phyloP scores from a whole-genome alignment of 768 basidiomycete species.

The Podaxis mareebaensis region DNA sequence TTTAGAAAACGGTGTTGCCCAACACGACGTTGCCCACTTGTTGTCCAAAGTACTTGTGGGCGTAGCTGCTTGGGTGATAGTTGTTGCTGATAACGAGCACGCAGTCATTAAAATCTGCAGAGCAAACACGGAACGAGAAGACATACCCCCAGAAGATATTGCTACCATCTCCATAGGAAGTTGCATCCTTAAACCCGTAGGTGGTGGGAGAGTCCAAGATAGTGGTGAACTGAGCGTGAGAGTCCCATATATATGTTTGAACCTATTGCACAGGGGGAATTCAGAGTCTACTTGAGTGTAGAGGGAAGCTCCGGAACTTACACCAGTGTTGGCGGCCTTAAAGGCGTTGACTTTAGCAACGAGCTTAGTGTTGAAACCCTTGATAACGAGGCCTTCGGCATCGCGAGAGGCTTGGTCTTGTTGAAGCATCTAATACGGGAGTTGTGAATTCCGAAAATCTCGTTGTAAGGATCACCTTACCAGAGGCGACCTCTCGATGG shows the following conservation, averaged over 20 bases:
- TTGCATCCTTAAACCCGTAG: conserved; percentile 59
- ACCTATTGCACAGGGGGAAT: neutral
- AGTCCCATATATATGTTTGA: conserved; percentile 49
- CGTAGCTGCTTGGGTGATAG: conserved; percentile 52
- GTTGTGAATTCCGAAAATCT: no score
- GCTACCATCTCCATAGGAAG: conserved; percentile 40
- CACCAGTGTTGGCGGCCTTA: conserved; percentile 44
- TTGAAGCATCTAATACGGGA: conserved; percentile 46
- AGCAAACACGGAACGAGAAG: neutral
- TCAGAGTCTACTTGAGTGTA: neutral
- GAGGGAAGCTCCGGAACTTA: conserved; percentile 26
- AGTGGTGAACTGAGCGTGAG: conserved; percentile 46
- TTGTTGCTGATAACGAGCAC: conserved; percentile 41
- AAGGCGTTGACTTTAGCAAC: conserved; percentile 40
- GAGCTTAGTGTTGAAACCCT: conserved; percentile 52
- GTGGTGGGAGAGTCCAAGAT: conserved; percentile 47
- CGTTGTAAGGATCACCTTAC: conserved; percentile 24
- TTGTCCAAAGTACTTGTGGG: conserved; percentile 39
- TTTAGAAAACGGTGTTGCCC: conserved; percentile 27
- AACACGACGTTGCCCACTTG: conserved; percentile 27
- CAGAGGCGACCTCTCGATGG: conserved; percentile 43
- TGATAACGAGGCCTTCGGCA: conserved; percentile 46
- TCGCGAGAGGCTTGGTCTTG: conserved; percentile 40
- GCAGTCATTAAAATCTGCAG: neutral
- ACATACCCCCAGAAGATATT: conserved; percentile 58